phyloP scores from a whole-genome alignment of 2,329 filamentous ascomycete genomes.

The Biscogniauxia marginata region DNA sequence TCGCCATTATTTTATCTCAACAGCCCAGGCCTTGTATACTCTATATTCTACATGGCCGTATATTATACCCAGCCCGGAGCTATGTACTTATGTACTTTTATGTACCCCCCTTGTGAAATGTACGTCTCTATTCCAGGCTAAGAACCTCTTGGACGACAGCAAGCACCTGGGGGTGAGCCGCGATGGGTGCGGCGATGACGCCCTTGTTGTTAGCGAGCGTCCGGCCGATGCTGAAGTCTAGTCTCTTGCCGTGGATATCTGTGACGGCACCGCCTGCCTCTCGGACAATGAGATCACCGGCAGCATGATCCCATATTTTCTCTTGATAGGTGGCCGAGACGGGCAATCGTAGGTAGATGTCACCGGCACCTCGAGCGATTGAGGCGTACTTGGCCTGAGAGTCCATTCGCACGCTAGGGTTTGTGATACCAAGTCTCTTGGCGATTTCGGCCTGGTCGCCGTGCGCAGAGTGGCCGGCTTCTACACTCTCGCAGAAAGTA shows the following conservation, averaged over 20 bases:
- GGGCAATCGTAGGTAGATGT: constrained; percentile 89
- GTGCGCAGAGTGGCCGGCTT: constrained; percentile 89
- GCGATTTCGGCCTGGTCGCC: constrained; percentile 85
- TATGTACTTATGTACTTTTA: constrained; percentile 4
- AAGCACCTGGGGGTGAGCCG: constrained; percentile 74
- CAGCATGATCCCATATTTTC: constrained; percentile 99
- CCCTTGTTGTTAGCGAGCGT: constrained; percentile 91
- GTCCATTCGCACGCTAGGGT: constrained; percentile 91
- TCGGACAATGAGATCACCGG: constrained; percentile 88
- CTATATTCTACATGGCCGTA: neutral
- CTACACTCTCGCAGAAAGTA: constrained; percentile 95
- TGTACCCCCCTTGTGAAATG: neutral
- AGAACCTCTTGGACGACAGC: constrained; percentile 80
- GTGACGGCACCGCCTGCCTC: constrained; percentile 93
- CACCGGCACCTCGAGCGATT: constrained; percentile 89
- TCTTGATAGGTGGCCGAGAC: constrained; percentile 87
- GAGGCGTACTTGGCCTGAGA: constrained; percentile 97
- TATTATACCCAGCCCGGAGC: neutral
- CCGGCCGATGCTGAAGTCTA: constrained; percentile 85
- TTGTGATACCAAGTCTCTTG: constrained; percentile 79
- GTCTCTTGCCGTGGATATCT: constrained; percentile 77
- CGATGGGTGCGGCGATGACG: constrained; percentile 80
- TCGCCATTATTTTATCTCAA: neutral
- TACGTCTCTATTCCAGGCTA: constrained; percentile 40
- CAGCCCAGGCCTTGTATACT: neutral